Base-by-base conservation (phyloP, 768 basidiomycete genomes). In the Pleurotus ostreatus region DNA sequence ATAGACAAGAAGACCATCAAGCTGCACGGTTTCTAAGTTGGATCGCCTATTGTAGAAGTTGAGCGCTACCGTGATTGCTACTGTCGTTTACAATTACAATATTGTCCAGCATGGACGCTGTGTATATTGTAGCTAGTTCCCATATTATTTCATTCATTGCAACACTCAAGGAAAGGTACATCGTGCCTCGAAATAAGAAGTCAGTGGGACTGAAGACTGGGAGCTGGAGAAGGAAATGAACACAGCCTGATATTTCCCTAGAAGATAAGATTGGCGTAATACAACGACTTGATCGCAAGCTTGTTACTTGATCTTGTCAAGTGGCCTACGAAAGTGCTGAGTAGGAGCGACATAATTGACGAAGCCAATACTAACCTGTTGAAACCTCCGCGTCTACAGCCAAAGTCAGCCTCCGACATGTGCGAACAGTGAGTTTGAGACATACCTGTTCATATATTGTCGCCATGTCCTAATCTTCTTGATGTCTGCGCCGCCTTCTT, bases 361-460 rank as follows among this genome's bases (percentile, higher is more conserved):
- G 11, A 34, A 34, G 8, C 12, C 54, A 20, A 2, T 22, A 61
- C 75, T 46, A 23, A 85, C 85, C 89, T 84, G 75, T 92, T 90
- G 76, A 94, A 90, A 49, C 91, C 90, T 60, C 92, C 92, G 60
- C 88, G 87, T 51, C 90, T 88, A 8, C 11, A 61, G 56, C 60
- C 41, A 48, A 61, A 55, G 55, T 46, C 8, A 57, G 56, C 56
- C 60, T 44, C 23, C 63, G 39, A 30, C 16, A 55, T 34, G 45
- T 11, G 44, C 22, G 18, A 6, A 13, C 13, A 49, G 5, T 11
- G 25, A 20, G 46, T 22, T n/a, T 11, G n/a, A 59, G n/a, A 58
- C 78, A 47, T 63, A 86, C 84, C 94, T 82, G 70, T 98, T 98
- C 96, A 99, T 99, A 70, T 99, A 99, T 71, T 98, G 96, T 61